Base-by-base conservation (phyloP, 345 rosid species). In the Orychophragmus violaceus region DNA sequence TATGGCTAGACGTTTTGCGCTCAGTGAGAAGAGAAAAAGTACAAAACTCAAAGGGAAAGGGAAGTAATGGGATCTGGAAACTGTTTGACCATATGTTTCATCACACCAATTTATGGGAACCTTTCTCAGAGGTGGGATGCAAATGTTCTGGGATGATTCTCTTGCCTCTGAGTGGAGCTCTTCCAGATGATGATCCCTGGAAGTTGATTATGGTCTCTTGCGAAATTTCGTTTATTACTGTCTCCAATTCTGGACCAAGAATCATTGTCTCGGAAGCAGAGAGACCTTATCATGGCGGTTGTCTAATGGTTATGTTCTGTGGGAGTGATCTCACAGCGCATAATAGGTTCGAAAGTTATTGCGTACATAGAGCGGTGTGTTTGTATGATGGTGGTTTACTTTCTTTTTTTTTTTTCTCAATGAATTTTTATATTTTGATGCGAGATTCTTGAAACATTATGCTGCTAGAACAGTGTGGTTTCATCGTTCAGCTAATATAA, bases 1-100 rank as follows among this genome's bases (percentile, higher is more conserved):
- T 33, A 86, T 94, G 88, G 88, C 96, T 8, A 88, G 93, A 65
- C 87, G 97, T 29, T 79, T 75, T 72, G 87, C 90, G 11, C 72
- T 84, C 22, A 81, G 82, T 44, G 81, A 94, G 79, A 94, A 88
- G 81, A 69, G 96, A 45, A 79, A 77, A 50, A 87, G 91, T 70
- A 70, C 78, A 60, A 83, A 77, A 33, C 76, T 83, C 73, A 82
- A 91, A 79, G 85, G n/a, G n/a, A n/a, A n/a, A n/a, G n/a, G 83
- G 74, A 89, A 81, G 81, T 80, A 61, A 70, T 11, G 49, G 14
- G 28, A 8, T 19, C n/a, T n/a, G n/a, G n/a, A n/a, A n/a, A n/a
- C n/a, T n/a, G n/a, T n/a, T n/a, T n/a, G n/a, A n/a, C 23, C 70
- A 36, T 50, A 10, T 29, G n/a, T 44, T 8, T 14, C 32, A 21